These are phyloP conservation scores for Friedmanniomyces simplex DNA, from an alignment of 495 filamentous ascomycete species.

Conservation along the genomic window DNA sequence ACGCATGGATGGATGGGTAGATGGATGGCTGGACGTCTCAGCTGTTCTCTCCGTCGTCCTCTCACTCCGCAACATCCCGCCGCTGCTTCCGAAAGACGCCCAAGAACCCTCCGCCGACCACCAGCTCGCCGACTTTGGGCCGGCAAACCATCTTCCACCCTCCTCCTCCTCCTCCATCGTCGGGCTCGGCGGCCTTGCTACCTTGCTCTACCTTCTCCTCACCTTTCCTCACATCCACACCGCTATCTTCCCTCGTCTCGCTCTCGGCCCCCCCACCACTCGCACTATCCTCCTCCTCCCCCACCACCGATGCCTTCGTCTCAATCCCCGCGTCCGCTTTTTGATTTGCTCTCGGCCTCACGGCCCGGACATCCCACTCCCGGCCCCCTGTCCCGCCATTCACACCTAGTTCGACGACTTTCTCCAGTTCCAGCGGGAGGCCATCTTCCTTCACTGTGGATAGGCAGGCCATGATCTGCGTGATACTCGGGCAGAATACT, in stretches of 20 bases:
- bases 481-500: slow-evolving; percentile 66
- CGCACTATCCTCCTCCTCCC: slow-evolving; percentile 25
- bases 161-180: no score
- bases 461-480: slow-evolving; percentile 57
- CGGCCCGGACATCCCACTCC: slow-evolving; percentile 53
- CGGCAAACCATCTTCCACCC: slow-evolving; percentile 54
- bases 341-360: slow-evolving; percentile 19
- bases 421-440: slow-evolving; percentile 49
- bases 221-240: slow-evolving; percentile 5
- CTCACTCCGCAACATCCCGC: no score
- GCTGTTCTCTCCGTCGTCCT: no score
- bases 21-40: no score
- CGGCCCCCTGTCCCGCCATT: slow-evolving; percentile 46
- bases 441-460: slow-evolving; percentile 39
- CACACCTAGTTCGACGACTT: slow-evolving; percentile 53
- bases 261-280: no score
- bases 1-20: no score
- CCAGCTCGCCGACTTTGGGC: slow-evolving; percentile 52
- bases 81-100: slow-evolving; percentile 48
- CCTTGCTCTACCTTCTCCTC: neutral
- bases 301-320: slow-evolving; percentile 46
- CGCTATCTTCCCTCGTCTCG: slow-evolving; percentile 5
- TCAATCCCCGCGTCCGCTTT: slow-evolving; percentile 54
- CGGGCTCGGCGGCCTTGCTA: neutral
- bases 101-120: slow-evolving; percentile 63